These are phyloP conservation scores for Botrytis pseudocinerea DNA, from an alignment of 2,329 filamentous ascomycete species.

Conservation along the genomic window DNA sequence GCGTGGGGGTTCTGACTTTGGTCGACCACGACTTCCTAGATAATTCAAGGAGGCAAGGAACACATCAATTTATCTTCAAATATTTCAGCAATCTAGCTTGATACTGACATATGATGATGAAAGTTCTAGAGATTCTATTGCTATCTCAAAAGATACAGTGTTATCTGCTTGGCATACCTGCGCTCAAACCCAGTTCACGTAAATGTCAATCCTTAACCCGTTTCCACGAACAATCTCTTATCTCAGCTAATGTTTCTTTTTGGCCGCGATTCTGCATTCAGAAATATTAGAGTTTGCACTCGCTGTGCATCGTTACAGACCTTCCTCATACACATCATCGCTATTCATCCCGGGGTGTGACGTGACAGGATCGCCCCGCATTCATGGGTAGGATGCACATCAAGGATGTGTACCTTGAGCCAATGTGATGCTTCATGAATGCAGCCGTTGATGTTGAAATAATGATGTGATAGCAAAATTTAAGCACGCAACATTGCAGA, in stretches of 20 bases:
- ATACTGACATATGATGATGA: background rate
- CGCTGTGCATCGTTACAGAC: background rate
- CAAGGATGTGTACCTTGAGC: background rate
- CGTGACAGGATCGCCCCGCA: background rate
- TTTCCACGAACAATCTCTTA: background rate
- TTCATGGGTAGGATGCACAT: background rate
- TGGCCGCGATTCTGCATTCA: background rate
- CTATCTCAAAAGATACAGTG: background rate
- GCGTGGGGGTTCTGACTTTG: background rate
- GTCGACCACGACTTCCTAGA: background rate
- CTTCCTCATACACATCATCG: background rate
- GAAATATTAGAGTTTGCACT: background rate
- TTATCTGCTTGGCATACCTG: background rate
- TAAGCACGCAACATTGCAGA: background rate
- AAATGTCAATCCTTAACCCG: background rate
- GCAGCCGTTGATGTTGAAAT: background rate
- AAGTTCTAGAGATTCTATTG: background rate
- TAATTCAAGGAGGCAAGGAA: background rate
- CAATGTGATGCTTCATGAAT: background rate
- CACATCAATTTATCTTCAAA: background rate
- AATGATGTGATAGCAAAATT: conserved; percentile 8
- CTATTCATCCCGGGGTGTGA: background rate
- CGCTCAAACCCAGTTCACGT: background rate
- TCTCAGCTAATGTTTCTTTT: background rate
- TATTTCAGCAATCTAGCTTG: background rate